Percentiles rank a stretch among this genome's conserved stretches.
phyloP scores from a whole-genome alignment of 495 filamentous ascomycete genomes.

The Pseudoneurospora amorphoporcata region DNA sequence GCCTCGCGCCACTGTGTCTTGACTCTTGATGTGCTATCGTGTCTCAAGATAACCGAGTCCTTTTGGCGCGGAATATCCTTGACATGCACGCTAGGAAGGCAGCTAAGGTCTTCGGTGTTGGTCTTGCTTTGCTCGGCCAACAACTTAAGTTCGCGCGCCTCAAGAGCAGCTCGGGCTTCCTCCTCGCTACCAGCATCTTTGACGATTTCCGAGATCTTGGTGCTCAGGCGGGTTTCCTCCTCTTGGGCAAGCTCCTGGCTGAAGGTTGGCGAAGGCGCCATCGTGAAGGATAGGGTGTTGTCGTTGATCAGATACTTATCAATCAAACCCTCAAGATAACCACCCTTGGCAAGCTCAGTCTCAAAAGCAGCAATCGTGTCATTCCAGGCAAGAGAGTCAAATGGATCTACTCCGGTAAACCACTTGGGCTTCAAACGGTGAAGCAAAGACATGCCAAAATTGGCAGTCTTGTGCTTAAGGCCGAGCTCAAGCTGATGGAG shows the following conservation, averaged over 20 bases:
- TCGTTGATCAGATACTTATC: constrained; percentile 87
- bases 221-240: constrained; percentile 58
- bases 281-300: constrained; percentile 81
- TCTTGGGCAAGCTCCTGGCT: constrained; percentile 64
- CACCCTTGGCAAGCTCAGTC: constrained; percentile 51
- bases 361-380: constrained; percentile 77
- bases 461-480: constrained; percentile 88
- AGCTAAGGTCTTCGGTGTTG: constrained; percentile 71
- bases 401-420: constrained; percentile 92
- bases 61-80: constrained; percentile 76
- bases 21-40: constrained; percentile 53
- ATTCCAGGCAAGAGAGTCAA: constrained; percentile 83
- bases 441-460: constrained; percentile 85
- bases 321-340: constrained; percentile 75
- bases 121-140: constrained; percentile 73
- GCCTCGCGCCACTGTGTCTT: constrained; percentile 85
- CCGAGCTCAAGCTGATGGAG: constrained; percentile 85
- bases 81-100: constrained; percentile 77
- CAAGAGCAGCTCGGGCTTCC: constrained; percentile 57
- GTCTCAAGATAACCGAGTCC: constrained; percentile 56
- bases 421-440: constrained; percentile 78
- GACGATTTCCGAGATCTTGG: constrained; percentile 59
- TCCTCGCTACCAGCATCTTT: constrained; percentile 58
- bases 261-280: constrained; percentile 73
- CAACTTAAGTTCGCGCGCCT: constrained; percentile 68